Percentiles rank a stretch among this genome's conserved stretches.
These are phyloP conservation scores for Ceratobasidium sp. DNA, from an alignment of 1,284 basidiomycete genomes.

Conservation along the genomic window DNA sequence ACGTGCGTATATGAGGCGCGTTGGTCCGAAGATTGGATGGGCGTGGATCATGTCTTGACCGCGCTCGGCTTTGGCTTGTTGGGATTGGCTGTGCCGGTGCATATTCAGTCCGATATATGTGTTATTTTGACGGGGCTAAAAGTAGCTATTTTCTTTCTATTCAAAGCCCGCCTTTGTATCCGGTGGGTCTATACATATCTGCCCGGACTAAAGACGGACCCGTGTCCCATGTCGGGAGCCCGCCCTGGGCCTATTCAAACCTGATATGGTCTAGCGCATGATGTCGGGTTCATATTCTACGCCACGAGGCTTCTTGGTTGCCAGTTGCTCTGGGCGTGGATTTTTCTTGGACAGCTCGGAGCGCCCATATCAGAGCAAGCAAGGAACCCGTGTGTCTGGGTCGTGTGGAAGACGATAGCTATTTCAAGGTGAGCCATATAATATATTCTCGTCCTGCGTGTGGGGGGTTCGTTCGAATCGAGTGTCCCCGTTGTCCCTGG, in stretches of 20 bases:
- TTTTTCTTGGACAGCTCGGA: neutral
- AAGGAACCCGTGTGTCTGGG: neutral
- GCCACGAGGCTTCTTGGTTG: neutral
- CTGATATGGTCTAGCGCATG: neutral
- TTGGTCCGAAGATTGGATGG: slow-evolving; percentile 2
- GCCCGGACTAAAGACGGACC: no score
- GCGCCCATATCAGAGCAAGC: neutral
- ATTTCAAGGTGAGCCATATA: neutral
- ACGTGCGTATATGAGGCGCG: neutral
- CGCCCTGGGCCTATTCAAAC: neutral
- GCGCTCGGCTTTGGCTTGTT: neutral
- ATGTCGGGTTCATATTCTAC: neutral
- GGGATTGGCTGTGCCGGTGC: neutral
- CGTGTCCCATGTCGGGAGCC: neutral
- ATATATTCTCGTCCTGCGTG: neutral
- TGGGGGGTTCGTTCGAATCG: neutral
- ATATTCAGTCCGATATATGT: neutral
- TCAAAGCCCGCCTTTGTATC: neutral
- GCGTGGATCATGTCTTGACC: neutral
- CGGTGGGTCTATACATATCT: neutral
- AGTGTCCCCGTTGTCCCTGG: neutral
- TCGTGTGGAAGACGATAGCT: neutral
- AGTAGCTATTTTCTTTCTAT: neutral
- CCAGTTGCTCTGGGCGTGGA: neutral
- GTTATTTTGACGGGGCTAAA: neutral